These are phyloP conservation scores for Phoenix roebelenii DNA, from an alignment of 176 grass and related monocot species.

Conservation along the genomic window DNA sequence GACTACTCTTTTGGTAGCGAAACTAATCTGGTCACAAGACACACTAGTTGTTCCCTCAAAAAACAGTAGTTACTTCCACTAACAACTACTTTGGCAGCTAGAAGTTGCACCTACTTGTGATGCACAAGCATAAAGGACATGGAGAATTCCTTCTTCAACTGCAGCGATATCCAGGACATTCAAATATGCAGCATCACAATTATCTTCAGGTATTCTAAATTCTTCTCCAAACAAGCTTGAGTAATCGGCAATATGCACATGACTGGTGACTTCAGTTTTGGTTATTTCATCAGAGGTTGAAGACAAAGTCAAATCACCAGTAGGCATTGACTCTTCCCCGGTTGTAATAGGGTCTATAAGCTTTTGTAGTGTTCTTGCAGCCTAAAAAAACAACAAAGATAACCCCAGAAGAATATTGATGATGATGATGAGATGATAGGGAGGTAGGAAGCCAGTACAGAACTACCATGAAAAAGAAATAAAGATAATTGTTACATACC, in stretches of 20 bases:
- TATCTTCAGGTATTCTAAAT: conserved; percentile 45
- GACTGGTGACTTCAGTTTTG: conserved; percentile 38
- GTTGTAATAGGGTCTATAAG: conserved; percentile 44
- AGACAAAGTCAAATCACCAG: conserved; percentile 15
- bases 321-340: conserved; percentile 23
- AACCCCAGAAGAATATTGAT: neutral
- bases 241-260: conserved; percentile 43
- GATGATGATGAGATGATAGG: neutral
- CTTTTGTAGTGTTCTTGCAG: conserved; percentile 53
- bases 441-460: neutral
- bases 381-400: conserved; percentile 38
- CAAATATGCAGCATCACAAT: conserved; percentile 46
- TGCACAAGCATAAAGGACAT: conserved; percentile 72
- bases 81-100: neutral
- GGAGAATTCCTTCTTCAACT: conserved; percentile 94
- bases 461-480: conserved; percentile 18
- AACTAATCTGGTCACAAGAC: neutral
- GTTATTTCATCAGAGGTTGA: conserved; percentile 37
- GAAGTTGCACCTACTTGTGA: conserved; percentile 48
- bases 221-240: conserved; percentile 79
- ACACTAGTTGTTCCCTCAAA: neutral
- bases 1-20: neutral
- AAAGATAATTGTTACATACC: conserved; percentile 39
- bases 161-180: conserved; percentile 88
- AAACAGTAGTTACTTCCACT: neutral